phyloP scores from a whole-genome alignment of 805 yeast species.

The Kazachstania africana region DNA sequence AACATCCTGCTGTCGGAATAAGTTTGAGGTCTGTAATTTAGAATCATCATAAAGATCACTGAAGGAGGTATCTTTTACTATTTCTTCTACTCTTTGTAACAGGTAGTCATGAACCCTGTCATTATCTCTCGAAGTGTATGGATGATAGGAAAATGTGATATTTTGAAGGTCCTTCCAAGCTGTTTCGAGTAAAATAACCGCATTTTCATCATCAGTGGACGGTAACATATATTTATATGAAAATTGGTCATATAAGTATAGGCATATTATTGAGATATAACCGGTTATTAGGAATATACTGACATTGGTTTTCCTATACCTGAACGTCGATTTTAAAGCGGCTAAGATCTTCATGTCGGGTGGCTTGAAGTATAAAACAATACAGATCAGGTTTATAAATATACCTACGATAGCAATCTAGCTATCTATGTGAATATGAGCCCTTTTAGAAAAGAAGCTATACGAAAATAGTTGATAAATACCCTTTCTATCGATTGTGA shows the following conservation, averaged over 20 bases:
- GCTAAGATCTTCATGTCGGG: conserved; percentile 4
- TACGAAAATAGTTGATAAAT: no score
- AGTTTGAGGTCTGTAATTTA: conserved; percentile 30
- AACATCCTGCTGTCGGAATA: conserved; percentile 40
- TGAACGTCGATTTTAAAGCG: conserved; percentile 39
- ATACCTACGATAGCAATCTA: no score
- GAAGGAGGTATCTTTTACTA: conserved; percentile 21
- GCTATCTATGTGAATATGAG: no score
- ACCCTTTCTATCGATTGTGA: no score
- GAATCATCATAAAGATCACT: conserved; percentile 30
- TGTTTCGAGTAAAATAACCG: conserved; percentile 25
- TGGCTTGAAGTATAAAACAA: no score
- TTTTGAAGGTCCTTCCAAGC: conserved; percentile 66
- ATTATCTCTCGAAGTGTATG: conserved; percentile 68
- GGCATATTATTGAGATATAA: conserved; percentile 29
- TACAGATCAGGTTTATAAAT: no score
- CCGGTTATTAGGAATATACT: conserved; percentile 44
- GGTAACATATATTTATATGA: conserved; percentile 13
- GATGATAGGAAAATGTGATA: conserved; percentile 58
- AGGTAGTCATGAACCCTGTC: conserved; percentile 66
- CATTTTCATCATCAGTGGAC: conserved; percentile 27
- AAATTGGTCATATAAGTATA: conserved; percentile 23
- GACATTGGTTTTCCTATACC: conserved; percentile 64
- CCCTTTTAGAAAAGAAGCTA: no score
- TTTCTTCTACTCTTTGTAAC: conserved; percentile 29